phyloP scores from a whole-genome alignment of 73 alveolate species.

The Paraurostyla sp. region DNA sequence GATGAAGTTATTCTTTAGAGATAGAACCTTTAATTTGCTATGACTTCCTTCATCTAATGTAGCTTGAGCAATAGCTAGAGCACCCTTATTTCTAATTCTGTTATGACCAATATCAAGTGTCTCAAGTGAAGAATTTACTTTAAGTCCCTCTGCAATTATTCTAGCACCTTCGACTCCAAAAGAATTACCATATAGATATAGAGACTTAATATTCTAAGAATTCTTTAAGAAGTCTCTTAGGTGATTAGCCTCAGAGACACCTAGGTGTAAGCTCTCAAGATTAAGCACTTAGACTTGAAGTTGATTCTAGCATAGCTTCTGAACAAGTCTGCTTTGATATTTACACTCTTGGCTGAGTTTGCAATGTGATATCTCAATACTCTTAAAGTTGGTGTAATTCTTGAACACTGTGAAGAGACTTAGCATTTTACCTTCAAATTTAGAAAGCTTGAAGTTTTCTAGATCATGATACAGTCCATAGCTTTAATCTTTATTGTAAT shows the following conservation, averaged over 20 bases:
- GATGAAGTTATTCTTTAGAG: conserved; percentile 37
- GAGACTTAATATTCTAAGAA: background rate
- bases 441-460: background rate
- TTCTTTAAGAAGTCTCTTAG: background rate
- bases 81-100: conserved; percentile 91
- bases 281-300: background rate
- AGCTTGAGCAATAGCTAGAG: conserved; percentile 74
- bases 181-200: conserved; percentile 76
- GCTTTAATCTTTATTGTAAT: background rate
- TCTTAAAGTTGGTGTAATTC: background rate
- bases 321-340: background rate
- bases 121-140: conserved; percentile 74
- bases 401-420: background rate
- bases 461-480: background rate
- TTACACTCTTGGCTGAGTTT: background rate
- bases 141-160: conserved; percentile 79
- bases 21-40: background rate
- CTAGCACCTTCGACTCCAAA: conserved; percentile 90
- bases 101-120: conserved; percentile 84
- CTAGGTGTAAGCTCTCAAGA: background rate
- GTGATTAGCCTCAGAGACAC: conserved; percentile 16
- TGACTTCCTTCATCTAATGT: conserved; percentile 32
- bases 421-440: background rate
- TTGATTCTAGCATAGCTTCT: background rate
- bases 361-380: background rate